A percentile compares a stretch with the other conserved stretches of the same genome.
These are phyloP conservation scores for Peronosclerospora sorghi DNA, from an alignment of 352 stramenopile genomes.

Conservation along the genomic window DNA sequence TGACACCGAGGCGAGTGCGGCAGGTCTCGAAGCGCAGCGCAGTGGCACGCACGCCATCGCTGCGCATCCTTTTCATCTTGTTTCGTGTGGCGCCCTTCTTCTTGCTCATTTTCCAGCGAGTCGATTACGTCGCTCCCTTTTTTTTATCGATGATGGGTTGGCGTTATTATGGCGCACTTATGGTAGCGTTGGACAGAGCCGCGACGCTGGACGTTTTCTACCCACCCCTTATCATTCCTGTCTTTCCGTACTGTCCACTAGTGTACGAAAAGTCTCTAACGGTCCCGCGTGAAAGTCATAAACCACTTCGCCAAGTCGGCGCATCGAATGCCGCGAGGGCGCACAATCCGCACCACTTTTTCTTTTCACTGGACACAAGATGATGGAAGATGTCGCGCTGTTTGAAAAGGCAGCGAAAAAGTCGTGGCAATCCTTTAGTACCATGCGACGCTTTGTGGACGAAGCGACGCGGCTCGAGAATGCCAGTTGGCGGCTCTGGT, in stretches of 20 bases:
- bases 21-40: slow-evolving; percentile 37
- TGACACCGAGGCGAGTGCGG: slow-evolving; percentile 22
- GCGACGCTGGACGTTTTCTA: not conserved
- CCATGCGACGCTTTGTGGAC: slow-evolving; percentile 78
- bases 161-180: too few relatives aligned
- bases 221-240: too few relatives aligned
- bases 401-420: slow-evolving; percentile 68
- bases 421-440: slow-evolving; percentile 83
- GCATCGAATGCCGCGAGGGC: not conserved
- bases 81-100: slow-evolving; percentile 9
- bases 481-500: slow-evolving; percentile 75
- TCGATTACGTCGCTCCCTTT: not conserved
- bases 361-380: not conserved
- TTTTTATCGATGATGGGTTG: too few relatives aligned
- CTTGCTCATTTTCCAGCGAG: slow-evolving; percentile 7
- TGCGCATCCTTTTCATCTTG: slow-evolving; percentile 3
- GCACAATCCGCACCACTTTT: not conserved
- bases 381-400: slow-evolving; percentile 35
- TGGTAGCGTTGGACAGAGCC: too few relatives aligned
- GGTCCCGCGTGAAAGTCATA: too few relatives aligned
- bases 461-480: slow-evolving; percentile 74
- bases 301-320: not conserved
- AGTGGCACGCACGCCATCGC: slow-evolving; percentile 19
- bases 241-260: too few relatives aligned
- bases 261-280: too few relatives aligned